A percentile compares a stretch with the other conserved stretches of the same genome.
These are phyloP conservation scores for Melanogaster broomeanus DNA, from an alignment of 768 basidiomycete species.

Conservation along the genomic window DNA sequence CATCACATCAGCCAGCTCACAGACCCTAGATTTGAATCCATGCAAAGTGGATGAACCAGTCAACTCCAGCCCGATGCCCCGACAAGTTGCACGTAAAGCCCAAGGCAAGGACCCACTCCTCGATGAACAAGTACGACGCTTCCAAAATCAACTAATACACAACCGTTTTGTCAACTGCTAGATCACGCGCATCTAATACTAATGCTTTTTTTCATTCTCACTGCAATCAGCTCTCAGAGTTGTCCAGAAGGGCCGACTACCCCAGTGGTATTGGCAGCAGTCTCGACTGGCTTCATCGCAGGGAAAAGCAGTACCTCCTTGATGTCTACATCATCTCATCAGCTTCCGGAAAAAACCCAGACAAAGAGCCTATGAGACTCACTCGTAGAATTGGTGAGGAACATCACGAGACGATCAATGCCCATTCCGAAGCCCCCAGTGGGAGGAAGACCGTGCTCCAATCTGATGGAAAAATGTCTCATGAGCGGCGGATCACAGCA, in stretches of 20 bases:
- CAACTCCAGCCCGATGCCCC: no score
- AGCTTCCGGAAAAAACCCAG: background rate
- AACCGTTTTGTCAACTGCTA: no score
- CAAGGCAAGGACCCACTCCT: no score
- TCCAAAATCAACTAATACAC: no score
- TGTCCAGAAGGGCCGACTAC: conserved; percentile 30
- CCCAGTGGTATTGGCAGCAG: conserved; percentile 36
- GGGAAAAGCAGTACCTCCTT: conserved; percentile 97
- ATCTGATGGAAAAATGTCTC: conserved; percentile 41
- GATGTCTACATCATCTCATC: conserved; percentile 59
- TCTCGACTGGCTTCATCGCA: conserved; percentile 89
- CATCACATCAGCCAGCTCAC: no score
- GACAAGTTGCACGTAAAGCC: no score
- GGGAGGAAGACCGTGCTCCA: conserved; percentile 96
- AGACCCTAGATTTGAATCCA: no score
- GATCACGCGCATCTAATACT: no score
- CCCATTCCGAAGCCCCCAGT: conserved; percentile 98
- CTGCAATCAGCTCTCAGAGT: background rate
- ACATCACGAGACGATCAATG: conserved; percentile 97
- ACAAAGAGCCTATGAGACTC: conserved; percentile 24
- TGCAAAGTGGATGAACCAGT: no score
- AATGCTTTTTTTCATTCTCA: conserved; percentile 17
- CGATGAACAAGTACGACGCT: no score
- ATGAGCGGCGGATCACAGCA: conserved; percentile 4
- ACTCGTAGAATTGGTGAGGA: conserved; percentile 96